Conservation (phyloP, 2,329 filamentous ascomycete genomes). For the Colletotrichum australisinense region DNA sequence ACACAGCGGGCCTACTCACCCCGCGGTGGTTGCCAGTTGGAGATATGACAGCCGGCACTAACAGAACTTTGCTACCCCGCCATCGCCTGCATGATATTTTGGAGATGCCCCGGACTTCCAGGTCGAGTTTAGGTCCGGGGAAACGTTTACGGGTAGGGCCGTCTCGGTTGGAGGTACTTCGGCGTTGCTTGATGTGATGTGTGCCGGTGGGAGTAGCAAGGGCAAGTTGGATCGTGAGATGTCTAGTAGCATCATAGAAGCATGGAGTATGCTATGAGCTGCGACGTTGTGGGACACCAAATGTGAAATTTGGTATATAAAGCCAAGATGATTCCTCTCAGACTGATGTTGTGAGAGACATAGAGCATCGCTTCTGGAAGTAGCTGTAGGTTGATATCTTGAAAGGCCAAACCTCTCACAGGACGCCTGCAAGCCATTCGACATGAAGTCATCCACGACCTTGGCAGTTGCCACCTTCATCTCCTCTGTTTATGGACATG, state of each 20-base stretch:
- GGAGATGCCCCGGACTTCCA: constrained; percentile 19
- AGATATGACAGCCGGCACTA: constrained; percentile 28
- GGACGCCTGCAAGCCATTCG: background rate
- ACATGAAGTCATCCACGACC: background rate
- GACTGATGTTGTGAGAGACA: background rate
- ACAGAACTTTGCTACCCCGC: constrained; percentile 14
- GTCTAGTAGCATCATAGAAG: background rate
- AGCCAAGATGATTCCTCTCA: background rate
- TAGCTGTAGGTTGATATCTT: background rate
- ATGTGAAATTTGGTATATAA: background rate
- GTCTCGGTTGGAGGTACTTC: constrained; percentile 31
- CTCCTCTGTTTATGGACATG: constrained; percentile 49
- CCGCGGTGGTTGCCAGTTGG: constrained; percentile 29
- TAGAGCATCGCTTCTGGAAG: too few relatives aligned
- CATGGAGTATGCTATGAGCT: background rate
- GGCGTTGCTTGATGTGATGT: constrained; percentile 15
- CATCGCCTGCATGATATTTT: constrained; percentile 22
- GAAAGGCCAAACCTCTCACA: background rate
- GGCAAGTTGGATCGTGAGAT: background rate
- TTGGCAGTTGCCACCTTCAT: background rate
- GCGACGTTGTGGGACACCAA: background rate
- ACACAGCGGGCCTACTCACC: constrained; percentile 17
- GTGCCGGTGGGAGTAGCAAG: background rate
- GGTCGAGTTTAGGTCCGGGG: constrained; percentile 26
- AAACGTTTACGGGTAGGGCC: constrained; percentile 24